Base-by-base conservation (phyloP, 768 basidiomycete species). In the Ramaria sp. region DNA sequence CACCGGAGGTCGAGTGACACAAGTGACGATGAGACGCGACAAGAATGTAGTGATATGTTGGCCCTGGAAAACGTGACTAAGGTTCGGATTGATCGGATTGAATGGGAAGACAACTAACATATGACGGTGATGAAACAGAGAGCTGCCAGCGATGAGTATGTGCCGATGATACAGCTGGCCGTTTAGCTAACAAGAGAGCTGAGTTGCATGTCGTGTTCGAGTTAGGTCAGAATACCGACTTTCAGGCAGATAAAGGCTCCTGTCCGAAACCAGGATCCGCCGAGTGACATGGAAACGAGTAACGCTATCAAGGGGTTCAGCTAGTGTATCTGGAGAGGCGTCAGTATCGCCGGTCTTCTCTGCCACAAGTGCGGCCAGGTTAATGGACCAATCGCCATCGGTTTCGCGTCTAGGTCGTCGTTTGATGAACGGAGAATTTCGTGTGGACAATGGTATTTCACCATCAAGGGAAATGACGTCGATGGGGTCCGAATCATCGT, bases 141-240 rank as follows among this genome's bases (percentile, higher is more conserved):
- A 78, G 57, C 60, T 72, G 69, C 76, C 76, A 79, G n/a, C 69
- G 66, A 60, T 77, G 76, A 3, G 74, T 75, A 59, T 61, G 64
- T 38, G 57, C 58, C 48, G 50, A 61, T 50, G 57, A 16, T 8
- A 34, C 13, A 34, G 32, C 32, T 34, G 60, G 52, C 18, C 72
- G 70, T 18, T 65, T 67, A 27, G 65, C 74, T 78, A 50, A 22
- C 41, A 22, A 39, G 36, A 24, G 36, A 34, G 37, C 55, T 28
- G 55, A 28, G 12, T 30, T 55, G 27, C 44, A 43, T 9, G n/a
- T 18, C 39, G 13, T 6, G 22, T 43, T 24, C 30, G 25, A 8
- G n/a, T 22, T 45, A 5, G 49, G 25, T 12, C 16, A 15, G 25
- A 15, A 22, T 22, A 56, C 68, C 51, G 55, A 75, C 76, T 64